Conservation (phyloP, 768 basidiomycete species). For the Arthromyces matolae region DNA sequence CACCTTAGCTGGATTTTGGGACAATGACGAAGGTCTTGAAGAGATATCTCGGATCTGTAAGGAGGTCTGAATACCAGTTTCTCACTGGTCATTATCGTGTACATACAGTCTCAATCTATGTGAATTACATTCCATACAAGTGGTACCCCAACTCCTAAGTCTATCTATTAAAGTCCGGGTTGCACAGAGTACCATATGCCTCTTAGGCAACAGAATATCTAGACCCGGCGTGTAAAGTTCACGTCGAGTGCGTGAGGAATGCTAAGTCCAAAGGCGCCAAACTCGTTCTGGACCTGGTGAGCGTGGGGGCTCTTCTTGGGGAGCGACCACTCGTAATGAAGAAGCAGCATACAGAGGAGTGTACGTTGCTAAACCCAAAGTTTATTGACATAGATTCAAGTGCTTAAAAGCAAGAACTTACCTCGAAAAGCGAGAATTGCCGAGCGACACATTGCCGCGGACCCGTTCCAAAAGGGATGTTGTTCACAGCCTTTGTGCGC, state of each 20-base stretch:
- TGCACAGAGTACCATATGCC: no score
- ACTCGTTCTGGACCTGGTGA: constrained; percentile 27
- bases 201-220: not conserved
- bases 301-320: constrained; percentile 25
- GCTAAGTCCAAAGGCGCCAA: constrained; percentile 32
- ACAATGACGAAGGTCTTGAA: constrained; percentile 66
- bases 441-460: constrained; percentile 32
- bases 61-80: constrained; percentile 32
- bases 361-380: constrained; percentile 29
- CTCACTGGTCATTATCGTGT: not conserved
- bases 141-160: not conserved
- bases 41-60: constrained; percentile 68
- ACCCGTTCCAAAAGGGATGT: constrained; percentile 30
- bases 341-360: constrained; percentile 30
- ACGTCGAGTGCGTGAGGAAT: constrained; percentile 31
- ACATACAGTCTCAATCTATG: not conserved
- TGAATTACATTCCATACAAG: not conserved
- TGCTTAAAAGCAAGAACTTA: not conserved
- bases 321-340: constrained; percentile 31
- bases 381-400: not conserved
- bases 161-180: no score
- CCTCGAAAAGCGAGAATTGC: constrained; percentile 26
- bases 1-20: constrained; percentile 54
- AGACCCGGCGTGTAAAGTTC: constrained; percentile 20
- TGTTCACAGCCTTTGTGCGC: constrained; percentile 10